A percentile compares a stretch with the other conserved stretches of the same genome.
phyloP scores from a whole-genome alignment of 202 grass and related monocot genomes.

The Eragrostis tef region DNA sequence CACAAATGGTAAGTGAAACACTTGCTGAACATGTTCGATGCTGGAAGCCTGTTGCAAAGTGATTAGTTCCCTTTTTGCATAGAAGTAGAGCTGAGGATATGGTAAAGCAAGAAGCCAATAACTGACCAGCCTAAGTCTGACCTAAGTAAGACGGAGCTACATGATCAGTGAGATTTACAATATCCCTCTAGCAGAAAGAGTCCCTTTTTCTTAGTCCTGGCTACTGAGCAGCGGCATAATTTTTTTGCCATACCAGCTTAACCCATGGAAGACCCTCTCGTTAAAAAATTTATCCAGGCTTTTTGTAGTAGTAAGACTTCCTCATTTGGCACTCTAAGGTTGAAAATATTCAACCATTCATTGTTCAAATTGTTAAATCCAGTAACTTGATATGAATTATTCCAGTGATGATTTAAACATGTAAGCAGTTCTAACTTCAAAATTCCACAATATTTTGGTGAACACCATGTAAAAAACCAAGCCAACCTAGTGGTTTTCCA shows the following conservation, averaged over 20 bases:
- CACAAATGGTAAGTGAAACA: neutral
- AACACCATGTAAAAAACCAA: too few species aligned
- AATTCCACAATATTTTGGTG: slow-evolving; percentile 7
- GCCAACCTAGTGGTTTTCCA: too few species aligned
- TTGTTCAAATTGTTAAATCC: neutral
- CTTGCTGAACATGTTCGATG: neutral
- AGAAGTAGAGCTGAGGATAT: neutral
- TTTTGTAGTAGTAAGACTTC: too few species aligned
- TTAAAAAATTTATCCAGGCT: neutral
- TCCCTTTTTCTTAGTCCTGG: neutral
- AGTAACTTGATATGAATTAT: slow-evolving; percentile 3
- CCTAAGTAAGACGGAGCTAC: neutral
- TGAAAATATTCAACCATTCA: neutral
- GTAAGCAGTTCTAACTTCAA: neutral
- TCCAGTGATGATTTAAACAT: slow-evolving; percentile 4
- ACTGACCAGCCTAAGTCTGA: neutral
- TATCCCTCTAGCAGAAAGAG: neutral
- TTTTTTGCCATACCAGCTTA: neutral
- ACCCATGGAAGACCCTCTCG: neutral
- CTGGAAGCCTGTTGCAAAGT: neutral
- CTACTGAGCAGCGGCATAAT: neutral
- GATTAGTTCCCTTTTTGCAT: neutral
- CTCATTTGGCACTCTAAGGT: neutral
- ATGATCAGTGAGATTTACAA: neutral
- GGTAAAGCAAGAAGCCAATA: neutral